Evolutionary conservation across 352 stramenopile species (phyloP), one percentile per base, ranked within the genome.

Genomic region (Phytopythium ostracodes): DNA sequence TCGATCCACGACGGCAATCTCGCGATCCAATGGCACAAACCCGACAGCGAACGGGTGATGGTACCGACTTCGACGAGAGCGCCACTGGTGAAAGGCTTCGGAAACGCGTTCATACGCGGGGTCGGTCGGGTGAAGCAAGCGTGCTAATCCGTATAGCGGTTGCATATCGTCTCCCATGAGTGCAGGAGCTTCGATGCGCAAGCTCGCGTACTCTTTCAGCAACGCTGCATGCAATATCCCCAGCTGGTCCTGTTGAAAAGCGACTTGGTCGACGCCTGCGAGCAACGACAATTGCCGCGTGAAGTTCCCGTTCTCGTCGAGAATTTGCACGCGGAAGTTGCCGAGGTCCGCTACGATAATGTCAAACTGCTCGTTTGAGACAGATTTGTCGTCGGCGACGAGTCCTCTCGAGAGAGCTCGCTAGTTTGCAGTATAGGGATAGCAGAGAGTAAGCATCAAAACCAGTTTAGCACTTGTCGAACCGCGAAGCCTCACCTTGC

Each of bases 311-410:
- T 65, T 63, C 49, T 91, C 81, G 22, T 78, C 84, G 12, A 92
- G 63, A n/a, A 92, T 71, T 60, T 91, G 83, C 9, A 92, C 71
- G 6, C 79, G 76, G 54, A 82, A 89, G 57, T 88, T 89, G 36
- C 83, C 83, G 24, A 72, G 63, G 29, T 92, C 83, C 8, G 83
- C 83, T 15, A 87, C 72, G 24, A 89, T 68, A 27, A 82, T 73
- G 22, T 91, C 79, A 54, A 92, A 92, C 31, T 88, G 76, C 49
- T 92, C 83, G 38, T 76, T 91, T 18, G 75, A 70, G 44, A 89
- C 65, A 2, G 55, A 63, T 15, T 63, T 72, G 12, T 69, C 72
- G 51, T 76, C 64, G n/a, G 49, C 20, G 18, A 54, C 46, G 22
- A 85, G 15, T 0, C 75, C 79, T n/a, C 81, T 66, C 15, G 65